Evolutionary conservation across 441 rosid species (phyloP).

Genomic region (Breynia disticha): DNA sequence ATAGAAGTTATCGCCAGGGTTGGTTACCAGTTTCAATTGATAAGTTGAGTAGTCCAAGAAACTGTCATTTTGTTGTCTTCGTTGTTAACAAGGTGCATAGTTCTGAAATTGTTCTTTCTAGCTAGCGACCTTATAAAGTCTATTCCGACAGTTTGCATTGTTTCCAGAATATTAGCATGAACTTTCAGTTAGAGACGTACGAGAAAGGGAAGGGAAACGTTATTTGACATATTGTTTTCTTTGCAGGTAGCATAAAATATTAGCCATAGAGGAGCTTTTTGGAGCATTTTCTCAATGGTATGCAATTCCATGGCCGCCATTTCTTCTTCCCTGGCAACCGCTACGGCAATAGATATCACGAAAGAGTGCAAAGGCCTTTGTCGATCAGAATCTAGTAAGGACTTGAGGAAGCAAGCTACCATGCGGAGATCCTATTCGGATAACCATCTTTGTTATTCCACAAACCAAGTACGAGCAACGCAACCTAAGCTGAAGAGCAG

Average conservation of each 20-base stretch:
- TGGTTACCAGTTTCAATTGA: background rate
- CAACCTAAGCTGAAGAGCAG: slow-evolving; percentile 45
- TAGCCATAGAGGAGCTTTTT: background rate
- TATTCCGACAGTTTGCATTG: slow-evolving; percentile 6
- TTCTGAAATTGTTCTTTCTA: background rate
- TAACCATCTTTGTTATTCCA: slow-evolving; percentile 43
- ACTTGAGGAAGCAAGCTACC: slow-evolving; percentile 28
- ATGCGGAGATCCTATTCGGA: slow-evolving; percentile 59
- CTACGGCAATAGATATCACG: slow-evolving; percentile 21
- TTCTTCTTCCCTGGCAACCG: slow-evolving; percentile 23
- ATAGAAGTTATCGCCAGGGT: background rate
- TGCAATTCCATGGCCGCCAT: slow-evolving; percentile 23
- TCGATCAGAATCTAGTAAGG: slow-evolving; percentile 42
- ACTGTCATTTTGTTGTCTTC: slow-evolving; percentile 13
- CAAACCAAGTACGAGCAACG: slow-evolving; percentile 24
- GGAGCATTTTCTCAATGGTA: slow-evolving; percentile 24
- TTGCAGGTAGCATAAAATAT: slow-evolving; percentile 1
- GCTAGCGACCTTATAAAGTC: slow-evolving; percentile 12
- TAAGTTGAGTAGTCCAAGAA: slow-evolving; percentile 5
- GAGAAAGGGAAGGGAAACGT: background rate
- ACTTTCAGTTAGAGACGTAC: background rate
- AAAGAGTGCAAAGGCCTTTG: slow-evolving; percentile 40
- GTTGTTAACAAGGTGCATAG: slow-evolving; percentile 17
- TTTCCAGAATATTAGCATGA: slow-evolving; percentile 16
- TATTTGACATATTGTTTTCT: background rate